Conservation (phyloP, 2,329 filamentous ascomycete species). For the Penicillium sp. region DNA sequence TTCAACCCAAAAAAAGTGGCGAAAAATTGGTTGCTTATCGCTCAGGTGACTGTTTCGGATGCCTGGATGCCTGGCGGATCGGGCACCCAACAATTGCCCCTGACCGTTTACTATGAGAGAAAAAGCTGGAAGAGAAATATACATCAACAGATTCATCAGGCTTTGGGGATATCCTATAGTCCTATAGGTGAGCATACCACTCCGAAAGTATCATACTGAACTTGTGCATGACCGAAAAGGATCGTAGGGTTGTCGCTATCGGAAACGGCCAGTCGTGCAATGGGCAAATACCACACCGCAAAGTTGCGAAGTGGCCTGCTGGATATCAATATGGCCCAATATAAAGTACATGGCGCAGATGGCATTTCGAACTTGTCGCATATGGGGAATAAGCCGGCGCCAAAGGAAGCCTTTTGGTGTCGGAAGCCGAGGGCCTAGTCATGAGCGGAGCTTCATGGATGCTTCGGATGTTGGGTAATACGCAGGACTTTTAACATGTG, state of each 20-base stretch:
- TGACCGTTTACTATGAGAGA: background rate
- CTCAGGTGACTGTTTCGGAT: conserved; percentile 20
- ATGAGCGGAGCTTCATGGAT: background rate
- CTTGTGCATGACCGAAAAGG: background rate
- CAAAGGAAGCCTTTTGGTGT: conserved; percentile 1
- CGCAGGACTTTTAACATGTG: too few species aligned
- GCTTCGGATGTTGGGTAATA: background rate
- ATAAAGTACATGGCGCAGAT: background rate
- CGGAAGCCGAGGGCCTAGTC: background rate
- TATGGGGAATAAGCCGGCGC: background rate
- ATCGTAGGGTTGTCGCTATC: background rate
- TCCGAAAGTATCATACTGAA: background rate
- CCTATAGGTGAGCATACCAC: background rate
- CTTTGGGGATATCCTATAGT: background rate
- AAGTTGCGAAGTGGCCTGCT: background rate
- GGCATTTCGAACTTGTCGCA: background rate
- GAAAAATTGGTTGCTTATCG: conserved; percentile 22
- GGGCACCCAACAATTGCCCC: conserved; percentile 12
- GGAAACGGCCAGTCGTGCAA: background rate
- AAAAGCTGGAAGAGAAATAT: background rate
- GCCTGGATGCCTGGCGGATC: conserved; percentile 18
- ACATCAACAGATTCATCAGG: background rate
- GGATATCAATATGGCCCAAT: background rate
- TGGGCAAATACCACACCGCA: background rate
- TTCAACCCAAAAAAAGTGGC: conserved; percentile 16